Conservation (phyloP, 2,329 filamentous ascomycete genomes). For the Ascocoryne sarcoides region DNA sequence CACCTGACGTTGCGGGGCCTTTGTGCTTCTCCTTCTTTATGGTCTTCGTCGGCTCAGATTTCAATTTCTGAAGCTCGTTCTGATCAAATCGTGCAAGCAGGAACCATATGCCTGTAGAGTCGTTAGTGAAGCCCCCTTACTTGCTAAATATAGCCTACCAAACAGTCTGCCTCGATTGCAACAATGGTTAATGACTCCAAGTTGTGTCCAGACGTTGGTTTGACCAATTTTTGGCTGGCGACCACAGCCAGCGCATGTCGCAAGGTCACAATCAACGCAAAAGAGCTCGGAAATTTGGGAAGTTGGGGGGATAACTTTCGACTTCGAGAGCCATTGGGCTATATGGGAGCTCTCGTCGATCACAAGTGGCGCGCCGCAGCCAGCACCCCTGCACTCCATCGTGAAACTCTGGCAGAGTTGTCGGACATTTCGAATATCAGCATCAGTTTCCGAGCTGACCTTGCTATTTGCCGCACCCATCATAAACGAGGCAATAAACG, state of each 20-base stretch:
- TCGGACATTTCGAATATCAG: background rate
- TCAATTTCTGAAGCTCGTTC: background rate
- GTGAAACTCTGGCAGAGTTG: background rate
- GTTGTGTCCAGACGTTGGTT: constrained; percentile 11
- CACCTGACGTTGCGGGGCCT: constrained; percentile 1
- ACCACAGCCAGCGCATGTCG: constrained; percentile 16
- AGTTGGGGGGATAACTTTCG: background rate
- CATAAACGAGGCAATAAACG: background rate
- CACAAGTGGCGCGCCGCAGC: background rate
- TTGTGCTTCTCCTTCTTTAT: constrained; percentile 3
- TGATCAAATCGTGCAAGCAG: constrained; percentile 15
- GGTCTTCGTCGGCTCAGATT: background rate
- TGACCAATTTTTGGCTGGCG: constrained; percentile 4
- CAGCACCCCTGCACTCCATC: background rate
- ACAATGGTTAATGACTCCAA: constrained; percentile 18
- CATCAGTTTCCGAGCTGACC: background rate
- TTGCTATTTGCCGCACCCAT: background rate
- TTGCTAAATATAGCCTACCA: background rate
- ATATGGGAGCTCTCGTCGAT: background rate
- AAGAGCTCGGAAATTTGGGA: background rate
- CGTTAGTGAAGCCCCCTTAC: background rate
- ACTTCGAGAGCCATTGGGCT: background rate
- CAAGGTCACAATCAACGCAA: background rate
- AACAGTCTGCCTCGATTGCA: constrained; percentile 12
- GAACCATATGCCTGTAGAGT: constrained; percentile 8